phyloP scores from a whole-genome alignment of 225 moss, liverwort and hornwort species.

The Neckera pumila region DNA sequence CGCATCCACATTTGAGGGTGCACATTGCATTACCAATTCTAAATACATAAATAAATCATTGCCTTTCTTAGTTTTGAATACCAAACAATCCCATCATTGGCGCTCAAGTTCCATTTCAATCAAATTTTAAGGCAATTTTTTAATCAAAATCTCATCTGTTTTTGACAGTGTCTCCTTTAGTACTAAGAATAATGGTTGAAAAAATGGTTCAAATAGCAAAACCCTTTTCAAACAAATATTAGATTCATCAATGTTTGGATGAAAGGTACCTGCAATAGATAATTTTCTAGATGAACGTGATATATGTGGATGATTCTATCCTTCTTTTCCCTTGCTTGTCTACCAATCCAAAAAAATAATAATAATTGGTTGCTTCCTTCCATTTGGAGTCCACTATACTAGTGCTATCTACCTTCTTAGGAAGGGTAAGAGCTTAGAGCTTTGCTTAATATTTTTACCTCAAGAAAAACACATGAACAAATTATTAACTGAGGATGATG shows the following conservation, averaged over 20 bases:
- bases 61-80: not conserved
- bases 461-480: accelerated
- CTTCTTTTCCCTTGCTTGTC: not conserved
- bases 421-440: accelerated
- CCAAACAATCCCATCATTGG: not conserved
- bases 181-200: not conserved
- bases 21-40: not conserved
- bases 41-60: not conserved
- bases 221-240: not conserved
- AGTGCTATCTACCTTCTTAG: too few relatives aligned
- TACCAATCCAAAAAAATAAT: not conserved
- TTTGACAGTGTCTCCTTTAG: not conserved
- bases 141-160: not conserved
- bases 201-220: not conserved
- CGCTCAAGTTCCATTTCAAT: not conserved
- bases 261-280: not conserved
- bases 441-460: too few relatives aligned
- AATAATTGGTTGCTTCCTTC: not conserved
- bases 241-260: not conserved
- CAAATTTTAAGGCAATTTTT: not conserved
- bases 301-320: not conserved
- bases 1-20: not conserved
- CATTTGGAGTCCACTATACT: accelerated
- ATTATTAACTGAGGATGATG: too few relatives aligned
- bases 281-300: not conserved